These are phyloP conservation scores for Dactylonectria macrodidyma DNA, from an alignment of 2,329 filamentous ascomycete species.

Conservation along the genomic window DNA sequence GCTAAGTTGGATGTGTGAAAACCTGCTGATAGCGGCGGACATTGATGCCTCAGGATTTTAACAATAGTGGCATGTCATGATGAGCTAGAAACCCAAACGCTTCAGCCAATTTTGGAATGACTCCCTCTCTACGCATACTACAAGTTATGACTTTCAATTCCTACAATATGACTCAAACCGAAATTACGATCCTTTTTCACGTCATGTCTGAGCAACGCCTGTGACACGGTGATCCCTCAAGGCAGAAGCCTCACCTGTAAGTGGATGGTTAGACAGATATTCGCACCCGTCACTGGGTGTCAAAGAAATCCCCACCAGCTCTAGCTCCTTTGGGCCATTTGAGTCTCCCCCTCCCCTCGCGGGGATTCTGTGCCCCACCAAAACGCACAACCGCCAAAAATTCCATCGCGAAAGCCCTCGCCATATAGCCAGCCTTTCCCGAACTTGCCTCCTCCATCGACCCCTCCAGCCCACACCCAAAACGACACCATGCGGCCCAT, in stretches of 20 bases:
- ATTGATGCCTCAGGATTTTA: constrained; percentile 46
- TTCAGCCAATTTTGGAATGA: constrained; percentile 7
- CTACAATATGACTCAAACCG: constrained; percentile 35
- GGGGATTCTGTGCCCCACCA: constrained; percentile 56
- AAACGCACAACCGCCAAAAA: constrained; percentile 64
- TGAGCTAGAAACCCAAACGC: background rate
- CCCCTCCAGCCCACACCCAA: constrained; percentile 47
- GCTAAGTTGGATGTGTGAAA: constrained; percentile 22
- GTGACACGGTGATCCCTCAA: background rate
- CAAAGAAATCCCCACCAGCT: constrained; percentile 17
- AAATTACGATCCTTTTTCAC: constrained; percentile 6
- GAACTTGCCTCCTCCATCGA: constrained; percentile 49
- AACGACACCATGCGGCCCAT: constrained; percentile 90
- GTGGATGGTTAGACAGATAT: constrained; percentile 21
- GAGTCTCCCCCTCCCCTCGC: constrained; percentile 35
- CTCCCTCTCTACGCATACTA: constrained; percentile 11
- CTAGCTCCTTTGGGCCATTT: constrained; percentile 32
- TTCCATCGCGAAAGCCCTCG: constrained; percentile 56
- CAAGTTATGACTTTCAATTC: constrained; percentile 32
- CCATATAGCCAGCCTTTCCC: constrained; percentile 50
- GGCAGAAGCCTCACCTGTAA: constrained; percentile 17
- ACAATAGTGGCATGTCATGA: constrained; percentile 4
- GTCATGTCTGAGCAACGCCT: background rate
- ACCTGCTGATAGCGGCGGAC: constrained; percentile 23
- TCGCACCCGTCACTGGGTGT: constrained; percentile 30